phyloP scores from a whole-genome alignment of 352 stramenopile genomes.

The Peronospora tabacina region DNA sequence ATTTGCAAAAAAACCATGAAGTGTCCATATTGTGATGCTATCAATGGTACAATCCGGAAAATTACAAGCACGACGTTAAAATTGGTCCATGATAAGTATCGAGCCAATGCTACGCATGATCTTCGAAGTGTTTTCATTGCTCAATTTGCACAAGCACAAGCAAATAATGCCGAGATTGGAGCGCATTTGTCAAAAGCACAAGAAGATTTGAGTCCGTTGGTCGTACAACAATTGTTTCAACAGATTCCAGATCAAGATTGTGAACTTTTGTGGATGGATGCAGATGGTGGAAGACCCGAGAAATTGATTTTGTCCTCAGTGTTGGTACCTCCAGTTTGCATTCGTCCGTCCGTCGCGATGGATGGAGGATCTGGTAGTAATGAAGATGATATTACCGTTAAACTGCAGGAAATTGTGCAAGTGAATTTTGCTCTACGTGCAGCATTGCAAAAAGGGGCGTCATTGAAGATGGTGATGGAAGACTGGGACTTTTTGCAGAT shows the following conservation, averaged over 20 bases:
- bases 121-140: constrained; percentile 80
- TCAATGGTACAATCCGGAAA: constrained; percentile 98
- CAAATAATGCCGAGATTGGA: constrained; percentile 79
- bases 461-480: constrained; percentile 98
- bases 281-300: constrained; percentile 91
- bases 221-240: constrained; percentile 92
- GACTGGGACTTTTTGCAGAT: constrained; percentile 99
- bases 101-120: constrained; percentile 79
- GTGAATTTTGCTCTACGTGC: constrained; percentile 95
- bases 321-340: constrained; percentile 97
- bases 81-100: constrained; percentile 97
- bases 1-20: constrained; percentile 94
- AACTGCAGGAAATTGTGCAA: constrained; percentile 99
- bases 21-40: constrained; percentile 93
- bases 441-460: constrained; percentile 91
- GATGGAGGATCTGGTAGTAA: constrained; percentile 93
- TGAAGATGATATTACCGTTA: constrained; percentile 98
- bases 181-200: constrained; percentile 82
- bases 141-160: constrained; percentile 70
- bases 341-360: constrained; percentile 97
- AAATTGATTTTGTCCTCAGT: constrained; percentile 97
- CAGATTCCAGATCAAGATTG: constrained; percentile 97
- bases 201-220: constrained; percentile 86
- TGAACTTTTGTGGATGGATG: constrained; percentile 96
- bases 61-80: constrained; percentile 95